These are phyloP conservation scores for Magnaporthiopsis rhizophila DNA, from an alignment of 2,329 filamentous ascomycete genomes.

Conservation along the genomic window DNA sequence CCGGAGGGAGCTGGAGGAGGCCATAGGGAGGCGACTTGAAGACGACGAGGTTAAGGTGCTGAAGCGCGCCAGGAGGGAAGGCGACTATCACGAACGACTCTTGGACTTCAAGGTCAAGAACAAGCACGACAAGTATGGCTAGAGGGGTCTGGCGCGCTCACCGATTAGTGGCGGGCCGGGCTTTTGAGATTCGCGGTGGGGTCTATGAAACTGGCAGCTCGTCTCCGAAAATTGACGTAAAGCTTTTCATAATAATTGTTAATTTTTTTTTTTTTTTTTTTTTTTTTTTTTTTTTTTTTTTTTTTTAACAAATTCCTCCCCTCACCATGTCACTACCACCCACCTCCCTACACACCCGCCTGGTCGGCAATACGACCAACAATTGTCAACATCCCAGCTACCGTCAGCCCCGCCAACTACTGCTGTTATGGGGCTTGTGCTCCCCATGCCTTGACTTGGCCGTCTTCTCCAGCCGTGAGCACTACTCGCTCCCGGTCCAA, in stretches of 20 bases:
- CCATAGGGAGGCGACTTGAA: conserved; percentile 65
- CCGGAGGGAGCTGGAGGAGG: conserved; percentile 73
- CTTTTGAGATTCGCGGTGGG: background rate
- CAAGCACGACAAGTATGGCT: conserved; percentile 80
- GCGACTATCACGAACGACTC: conserved; percentile 81
- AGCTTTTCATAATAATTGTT: no score
- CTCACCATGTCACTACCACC: background rate
- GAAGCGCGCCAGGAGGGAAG: conserved; percentile 76
- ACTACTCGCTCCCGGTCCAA: conserved; percentile 51
- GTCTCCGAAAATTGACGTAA: no score
- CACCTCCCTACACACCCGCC: no score
- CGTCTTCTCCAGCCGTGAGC: conserved; percentile 52
- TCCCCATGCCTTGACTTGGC: conserved; percentile 49
- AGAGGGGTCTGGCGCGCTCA: conserved; percentile 15
- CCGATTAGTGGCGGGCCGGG: background rate
- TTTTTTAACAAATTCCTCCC: no score
- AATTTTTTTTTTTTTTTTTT: no score
- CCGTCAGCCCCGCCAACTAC: background rate
- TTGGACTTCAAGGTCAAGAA: conserved; percentile 83
- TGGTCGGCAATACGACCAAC: background rate
- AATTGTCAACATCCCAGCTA: background rate
- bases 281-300: no score
- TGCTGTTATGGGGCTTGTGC: conserved; percentile 16
- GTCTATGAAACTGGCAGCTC: background rate
- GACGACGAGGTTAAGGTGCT: conserved; percentile 81